These are phyloP conservation scores for Apiotrichum brassicae DNA, from an alignment of 1,284 basidiomycete species.

Conservation along the genomic window DNA sequence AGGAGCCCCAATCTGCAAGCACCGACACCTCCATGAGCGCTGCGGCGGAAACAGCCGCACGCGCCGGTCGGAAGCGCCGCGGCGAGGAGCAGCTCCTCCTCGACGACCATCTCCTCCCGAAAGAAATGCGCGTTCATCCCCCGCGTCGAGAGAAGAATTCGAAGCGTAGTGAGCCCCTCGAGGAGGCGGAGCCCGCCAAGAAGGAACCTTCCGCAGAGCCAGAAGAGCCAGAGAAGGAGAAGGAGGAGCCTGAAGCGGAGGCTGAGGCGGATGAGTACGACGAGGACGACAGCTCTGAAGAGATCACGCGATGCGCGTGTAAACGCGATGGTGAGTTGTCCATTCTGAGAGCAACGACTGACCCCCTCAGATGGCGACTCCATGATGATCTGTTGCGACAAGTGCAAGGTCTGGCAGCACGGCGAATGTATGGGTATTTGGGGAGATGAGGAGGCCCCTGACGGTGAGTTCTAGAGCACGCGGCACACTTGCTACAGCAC, in stretches of 20 bases:
- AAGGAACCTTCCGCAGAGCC: conserved; percentile 8
- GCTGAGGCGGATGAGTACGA: conserved; percentile 63
- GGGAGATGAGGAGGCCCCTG: conserved; percentile 71
- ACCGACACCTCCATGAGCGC: conserved; percentile 11
- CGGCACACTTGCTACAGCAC: too few relatives aligned
- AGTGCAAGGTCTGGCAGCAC: conserved; percentile 97
- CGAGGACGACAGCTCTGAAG: conserved; percentile 63
- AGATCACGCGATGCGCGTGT: conserved; percentile 90
- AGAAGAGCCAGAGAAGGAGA: conserved; percentile 9
- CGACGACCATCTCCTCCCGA: conserved; percentile 40
- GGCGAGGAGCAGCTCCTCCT: conserved; percentile 38
- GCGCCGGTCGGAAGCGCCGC: conserved; percentile 24
- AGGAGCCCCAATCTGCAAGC: background rate
- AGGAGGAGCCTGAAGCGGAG: conserved; percentile 20
- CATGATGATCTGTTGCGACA: conserved; percentile 95
- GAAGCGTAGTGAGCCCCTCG: conserved; percentile 6
- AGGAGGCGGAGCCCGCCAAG: conserved; percentile 5
- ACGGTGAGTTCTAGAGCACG: conserved; percentile 64
- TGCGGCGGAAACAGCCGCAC: conserved; percentile 4
- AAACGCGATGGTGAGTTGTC: conserved; percentile 66
- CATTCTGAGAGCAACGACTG: conserved; percentile 5
- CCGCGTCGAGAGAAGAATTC: conserved; percentile 6
- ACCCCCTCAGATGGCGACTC: conserved; percentile 60
- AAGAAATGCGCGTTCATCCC: conserved; percentile 26
- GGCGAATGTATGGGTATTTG: conserved; percentile 93